These are phyloP conservation scores for Curvularia verruculosa DNA, from an alignment of 2,329 filamentous ascomycete species.

Conservation along the genomic window DNA sequence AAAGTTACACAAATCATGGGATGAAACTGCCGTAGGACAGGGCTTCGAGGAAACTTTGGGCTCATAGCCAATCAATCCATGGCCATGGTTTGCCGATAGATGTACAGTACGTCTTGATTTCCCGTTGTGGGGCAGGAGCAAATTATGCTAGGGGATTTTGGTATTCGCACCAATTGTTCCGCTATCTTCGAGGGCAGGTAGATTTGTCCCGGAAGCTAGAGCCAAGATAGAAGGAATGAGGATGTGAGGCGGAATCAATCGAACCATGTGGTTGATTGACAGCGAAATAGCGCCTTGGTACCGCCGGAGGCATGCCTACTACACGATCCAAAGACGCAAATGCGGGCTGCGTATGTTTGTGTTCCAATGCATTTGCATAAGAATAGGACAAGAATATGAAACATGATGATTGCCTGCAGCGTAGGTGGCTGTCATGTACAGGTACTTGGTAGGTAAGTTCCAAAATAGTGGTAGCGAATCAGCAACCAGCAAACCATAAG, in stretches of 20 bases:
- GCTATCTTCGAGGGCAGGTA: not conserved
- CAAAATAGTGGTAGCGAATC: conserved; percentile 13
- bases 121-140: not conserved
- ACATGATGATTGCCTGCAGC: not conserved
- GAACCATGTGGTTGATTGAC: not conserved
- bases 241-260: not conserved
- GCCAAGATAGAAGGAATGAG: not conserved
- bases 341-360: not conserved
- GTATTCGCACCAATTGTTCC: not conserved
- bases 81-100: not conserved
- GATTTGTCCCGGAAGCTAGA: not conserved
- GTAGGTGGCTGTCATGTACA: not conserved
- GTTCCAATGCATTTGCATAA: conserved; percentile 4
- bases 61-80: not conserved
- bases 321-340: not conserved
- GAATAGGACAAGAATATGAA: too few species aligned
- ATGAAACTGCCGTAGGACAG: not conserved
- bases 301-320: not conserved
- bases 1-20: not conserved
- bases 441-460: not conserved
- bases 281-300: not conserved
- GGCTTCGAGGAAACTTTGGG: not conserved
- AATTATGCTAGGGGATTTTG: not conserved
- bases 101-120: not conserved
- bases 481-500: conserved; percentile 3